Evolutionary conservation across 495 filamentous ascomycete genomes (phyloP).

Genomic region (Penicillium macrosclerotiorum): DNA sequence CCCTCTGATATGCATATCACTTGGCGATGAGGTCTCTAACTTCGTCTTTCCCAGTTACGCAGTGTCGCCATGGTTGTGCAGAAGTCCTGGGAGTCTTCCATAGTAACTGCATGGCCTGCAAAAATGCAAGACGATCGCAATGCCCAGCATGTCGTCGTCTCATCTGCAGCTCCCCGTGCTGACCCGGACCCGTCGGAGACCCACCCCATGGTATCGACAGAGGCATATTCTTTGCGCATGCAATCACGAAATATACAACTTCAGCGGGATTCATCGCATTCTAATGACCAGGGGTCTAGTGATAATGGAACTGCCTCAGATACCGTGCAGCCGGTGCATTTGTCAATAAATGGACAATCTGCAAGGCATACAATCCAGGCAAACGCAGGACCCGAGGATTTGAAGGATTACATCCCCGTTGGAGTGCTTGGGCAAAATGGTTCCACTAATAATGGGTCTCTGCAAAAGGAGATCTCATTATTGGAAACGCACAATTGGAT

Average conservation of each 20-base stretch:
- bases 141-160: no score
- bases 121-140: neutral
- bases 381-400: neutral
- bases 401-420: constrained; percentile 8
- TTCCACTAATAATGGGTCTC: constrained; percentile 3
- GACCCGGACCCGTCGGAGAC: neutral
- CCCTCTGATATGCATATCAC: no score
- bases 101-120: neutral
- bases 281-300: neutral
- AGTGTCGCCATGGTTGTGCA: neutral
- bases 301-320: neutral
- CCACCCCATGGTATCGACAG: neutral
- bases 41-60: neutral
- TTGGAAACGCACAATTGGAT: constrained; percentile 37
- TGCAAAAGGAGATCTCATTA: constrained; percentile 18
- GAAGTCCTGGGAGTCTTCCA: neutral
- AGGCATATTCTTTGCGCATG: neutral
- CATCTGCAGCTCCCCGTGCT: neutral
- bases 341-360: neutral
- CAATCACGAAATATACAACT: neutral
- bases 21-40: neutral
- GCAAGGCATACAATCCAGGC: neutral
- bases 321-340: no score
- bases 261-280: neutral
- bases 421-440: constrained; percentile 11